Evolutionary conservation across 371 early-diverging fungal species (phyloP).

Genomic region (Lichtheimia corymbifera): DNA sequence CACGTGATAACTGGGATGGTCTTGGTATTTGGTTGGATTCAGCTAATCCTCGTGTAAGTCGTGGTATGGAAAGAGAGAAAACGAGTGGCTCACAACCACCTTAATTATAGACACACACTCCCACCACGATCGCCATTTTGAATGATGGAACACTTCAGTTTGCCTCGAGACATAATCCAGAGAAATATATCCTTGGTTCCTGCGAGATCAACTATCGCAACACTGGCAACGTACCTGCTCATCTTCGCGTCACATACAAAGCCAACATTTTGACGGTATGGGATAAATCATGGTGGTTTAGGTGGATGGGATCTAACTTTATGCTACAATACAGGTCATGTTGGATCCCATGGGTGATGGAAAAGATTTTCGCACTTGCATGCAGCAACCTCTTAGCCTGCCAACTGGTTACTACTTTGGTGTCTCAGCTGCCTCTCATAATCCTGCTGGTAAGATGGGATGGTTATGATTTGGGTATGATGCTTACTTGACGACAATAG

Average conservation of each 20-base stretch:
- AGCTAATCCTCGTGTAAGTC: constrained; percentile 55
- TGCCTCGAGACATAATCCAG: constrained; percentile 45
- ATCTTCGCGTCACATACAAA: constrained; percentile 65
- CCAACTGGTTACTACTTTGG: constrained; percentile 86
- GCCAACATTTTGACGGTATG: constrained; percentile 63
- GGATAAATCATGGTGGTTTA: constrained; percentile 3
- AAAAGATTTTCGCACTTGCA: constrained; percentile 61
- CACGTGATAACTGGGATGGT: constrained; percentile 72
- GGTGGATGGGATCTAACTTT: too few relatives aligned
- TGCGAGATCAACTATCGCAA: constrained; percentile 81
- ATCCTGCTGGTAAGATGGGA: neutral
- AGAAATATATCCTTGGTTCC: constrained; percentile 53
- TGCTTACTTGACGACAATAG: constrained; percentile 19
- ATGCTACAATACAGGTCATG: constrained; percentile 51
- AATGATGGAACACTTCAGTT: constrained; percentile 69
- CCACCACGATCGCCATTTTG: constrained; percentile 64
- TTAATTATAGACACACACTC: constrained; percentile 55
- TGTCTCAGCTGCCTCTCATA: constrained; percentile 53
- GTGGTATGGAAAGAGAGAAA: neutral
- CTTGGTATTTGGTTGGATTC: constrained; percentile 74
- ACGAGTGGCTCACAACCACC: neutral
- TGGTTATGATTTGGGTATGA: neutral
- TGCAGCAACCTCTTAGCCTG: constrained; percentile 59
- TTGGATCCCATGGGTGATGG: constrained; percentile 67
- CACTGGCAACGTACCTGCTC: constrained; percentile 51